phyloP scores from a whole-genome alignment of 1,139 yeast genomes.

The Saccharomyces hybrid region DNA sequence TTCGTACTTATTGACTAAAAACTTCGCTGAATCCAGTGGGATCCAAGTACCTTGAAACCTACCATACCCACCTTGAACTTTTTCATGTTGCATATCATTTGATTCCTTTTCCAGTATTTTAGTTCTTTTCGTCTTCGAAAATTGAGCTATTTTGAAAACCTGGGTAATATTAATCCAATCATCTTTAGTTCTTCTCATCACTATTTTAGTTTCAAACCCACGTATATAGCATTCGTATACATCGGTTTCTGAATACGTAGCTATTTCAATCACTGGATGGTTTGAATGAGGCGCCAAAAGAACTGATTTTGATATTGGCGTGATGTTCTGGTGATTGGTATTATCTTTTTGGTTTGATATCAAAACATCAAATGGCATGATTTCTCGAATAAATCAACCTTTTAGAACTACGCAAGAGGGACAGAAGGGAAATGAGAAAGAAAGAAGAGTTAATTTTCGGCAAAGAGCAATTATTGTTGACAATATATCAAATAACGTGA shows the following conservation, averaged over 20 bases:
- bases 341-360: neutral
- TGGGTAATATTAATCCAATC: slow-evolving; percentile 91
- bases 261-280: slow-evolving; percentile 29
- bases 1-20: slow-evolving; percentile 47
- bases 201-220: slow-evolving; percentile 27
- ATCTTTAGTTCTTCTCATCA: slow-evolving; percentile 72
- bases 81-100: slow-evolving; percentile 79
- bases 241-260: slow-evolving; percentile 37
- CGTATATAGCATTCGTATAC: slow-evolving; percentile 49
- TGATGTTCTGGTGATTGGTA: neutral
- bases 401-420: neutral
- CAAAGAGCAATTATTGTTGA: neutral
- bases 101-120: slow-evolving; percentile 82
- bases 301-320: neutral
- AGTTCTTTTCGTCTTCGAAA: slow-evolving; percentile 80
- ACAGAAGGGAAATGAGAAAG: neutral
- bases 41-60: slow-evolving; percentile 95
- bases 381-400: neutral
- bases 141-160: slow-evolving; percentile 76
- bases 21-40: slow-evolving; percentile 50
- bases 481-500: neutral
- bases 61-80: slow-evolving; percentile 93
- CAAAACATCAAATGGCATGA: neutral
- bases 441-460: neutral
- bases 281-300: slow-evolving; percentile 5